These are phyloP conservation scores for Gnaphalium uliginosum DNA, from an alignment of 129 eudicot species.

Conservation along the genomic window DNA sequence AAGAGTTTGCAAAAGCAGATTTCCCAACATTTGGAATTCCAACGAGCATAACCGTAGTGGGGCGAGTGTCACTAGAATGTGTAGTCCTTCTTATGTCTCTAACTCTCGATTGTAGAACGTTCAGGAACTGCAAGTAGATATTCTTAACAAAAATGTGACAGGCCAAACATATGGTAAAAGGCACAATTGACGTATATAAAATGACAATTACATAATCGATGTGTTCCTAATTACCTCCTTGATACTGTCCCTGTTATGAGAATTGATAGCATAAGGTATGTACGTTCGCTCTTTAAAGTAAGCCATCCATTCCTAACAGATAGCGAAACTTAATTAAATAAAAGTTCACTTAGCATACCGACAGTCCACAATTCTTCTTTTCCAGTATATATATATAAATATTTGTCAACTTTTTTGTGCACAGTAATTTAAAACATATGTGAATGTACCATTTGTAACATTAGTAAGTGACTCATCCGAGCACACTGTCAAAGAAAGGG, in stretches of 20 bases:
- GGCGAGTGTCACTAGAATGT: slow-evolving; percentile 34
- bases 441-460: not conserved
- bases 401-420: not conserved
- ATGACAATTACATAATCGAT: not conserved
- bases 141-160: not conserved
- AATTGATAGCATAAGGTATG: slow-evolving; percentile 55
- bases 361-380: no score
- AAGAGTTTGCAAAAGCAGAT: slow-evolving; percentile 80
- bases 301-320: slow-evolving; percentile 59
- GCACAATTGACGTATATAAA: not conserved
- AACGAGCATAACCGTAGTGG: slow-evolving; percentile 69
- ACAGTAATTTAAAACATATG: not conserved
- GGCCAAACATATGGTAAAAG: not conserved
- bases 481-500: not conserved
- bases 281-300: slow-evolving; percentile 49
- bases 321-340: no score
- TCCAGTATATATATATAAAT: no score
- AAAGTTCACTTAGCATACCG: not conserved
- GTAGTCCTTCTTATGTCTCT: slow-evolving; percentile 54
- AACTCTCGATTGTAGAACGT: slow-evolving; percentile 68
- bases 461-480: not conserved
- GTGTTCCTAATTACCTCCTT: slow-evolving; percentile 53
- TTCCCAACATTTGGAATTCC: slow-evolving; percentile 94
- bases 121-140: slow-evolving; percentile 59
- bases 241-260: slow-evolving; percentile 73